phyloP scores from a whole-genome alignment of 2,329 filamentous ascomycete species.

The Epichloe coenophiala region DNA sequence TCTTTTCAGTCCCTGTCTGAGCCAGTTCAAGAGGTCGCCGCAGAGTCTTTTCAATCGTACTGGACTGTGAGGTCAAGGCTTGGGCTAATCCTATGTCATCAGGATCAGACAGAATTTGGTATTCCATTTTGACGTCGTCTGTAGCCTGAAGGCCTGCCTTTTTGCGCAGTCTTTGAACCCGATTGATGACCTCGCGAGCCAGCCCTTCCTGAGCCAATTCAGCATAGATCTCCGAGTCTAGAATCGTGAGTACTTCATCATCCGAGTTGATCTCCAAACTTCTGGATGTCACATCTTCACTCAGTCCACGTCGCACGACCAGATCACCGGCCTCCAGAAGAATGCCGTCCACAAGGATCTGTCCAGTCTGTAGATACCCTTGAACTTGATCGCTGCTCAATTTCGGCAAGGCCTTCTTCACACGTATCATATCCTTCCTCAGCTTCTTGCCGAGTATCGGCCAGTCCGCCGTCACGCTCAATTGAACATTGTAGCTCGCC shows the following conservation, averaged over 20 bases:
- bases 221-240: slow-evolving; percentile 71
- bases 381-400: slow-evolving; percentile 73
- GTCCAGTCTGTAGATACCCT: slow-evolving; percentile 57
- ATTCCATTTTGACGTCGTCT: slow-evolving; percentile 93
- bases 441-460: slow-evolving; percentile 91
- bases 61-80: slow-evolving; percentile 54
- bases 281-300: slow-evolving; percentile 55
- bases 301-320: slow-evolving; percentile 60
- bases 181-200: slow-evolving; percentile 83
- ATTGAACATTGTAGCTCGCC: slow-evolving; percentile 81
- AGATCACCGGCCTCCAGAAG: slow-evolving; percentile 71
- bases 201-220: slow-evolving; percentile 82
- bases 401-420: slow-evolving; percentile 77
- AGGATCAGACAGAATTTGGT: slow-evolving; percentile 65
- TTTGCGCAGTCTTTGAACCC: slow-evolving; percentile 89
- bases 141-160: slow-evolving; percentile 82
- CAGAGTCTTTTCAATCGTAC: slow-evolving; percentile 62
- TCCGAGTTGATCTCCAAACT: slow-evolving; percentile 80
- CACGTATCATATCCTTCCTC: slow-evolving; percentile 83
- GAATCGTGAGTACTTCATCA: slow-evolving; percentile 76
- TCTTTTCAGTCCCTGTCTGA: slow-evolving; percentile 10
- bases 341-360: slow-evolving; percentile 76
- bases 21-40: slow-evolving; percentile 55
- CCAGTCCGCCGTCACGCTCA: slow-evolving; percentile 84
- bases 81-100: slow-evolving; percentile 59